These are phyloP conservation scores for Gonapodya sp. DNA, from an alignment of 192 early-diverging fungal genomes.

Conservation along the genomic window DNA sequence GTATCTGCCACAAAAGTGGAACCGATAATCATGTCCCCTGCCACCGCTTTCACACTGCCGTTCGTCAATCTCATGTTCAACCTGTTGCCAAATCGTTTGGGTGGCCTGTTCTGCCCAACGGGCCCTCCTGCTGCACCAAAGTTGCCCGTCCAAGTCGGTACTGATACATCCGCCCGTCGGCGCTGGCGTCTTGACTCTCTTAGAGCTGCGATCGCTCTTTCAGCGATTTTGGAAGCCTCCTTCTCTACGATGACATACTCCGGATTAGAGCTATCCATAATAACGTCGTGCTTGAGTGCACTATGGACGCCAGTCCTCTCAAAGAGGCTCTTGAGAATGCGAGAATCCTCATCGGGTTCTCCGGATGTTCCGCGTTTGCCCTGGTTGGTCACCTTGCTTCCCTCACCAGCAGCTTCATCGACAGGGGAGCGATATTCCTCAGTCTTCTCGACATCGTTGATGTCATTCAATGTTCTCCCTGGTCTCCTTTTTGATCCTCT, in stretches of 20 bases:
- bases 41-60: conserved; percentile 25
- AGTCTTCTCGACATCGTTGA: conserved; percentile 7
- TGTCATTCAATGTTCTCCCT: neutral
- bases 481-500: neutral
- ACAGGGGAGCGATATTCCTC: neutral
- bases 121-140: conserved; percentile 51
- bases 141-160: conserved; percentile 87
- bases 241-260: conserved; percentile 59
- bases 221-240: conserved; percentile 73
- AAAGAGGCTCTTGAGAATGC: conserved; percentile 73
- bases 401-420: neutral
- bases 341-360: conserved; percentile 40
- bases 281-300: conserved; percentile 84
- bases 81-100: conserved; percentile 14
- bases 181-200: conserved; percentile 58
- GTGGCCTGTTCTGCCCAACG: neutral
- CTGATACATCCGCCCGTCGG: conserved; percentile 47
- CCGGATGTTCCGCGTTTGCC: conserved; percentile 10
- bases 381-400: neutral
- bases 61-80: conserved; percentile 11
- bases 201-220: conserved; percentile 66
- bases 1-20: neutral
- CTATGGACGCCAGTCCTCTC: conserved; percentile 77
- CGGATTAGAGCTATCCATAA: conserved; percentile 57
- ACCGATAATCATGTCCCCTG: conserved; percentile 16